Evolutionary conservation across 2,329 filamentous ascomycete genomes (phyloP), one percentile per base, ranked within the genome.

Genomic region (Neonectria neomacrospora): DNA sequence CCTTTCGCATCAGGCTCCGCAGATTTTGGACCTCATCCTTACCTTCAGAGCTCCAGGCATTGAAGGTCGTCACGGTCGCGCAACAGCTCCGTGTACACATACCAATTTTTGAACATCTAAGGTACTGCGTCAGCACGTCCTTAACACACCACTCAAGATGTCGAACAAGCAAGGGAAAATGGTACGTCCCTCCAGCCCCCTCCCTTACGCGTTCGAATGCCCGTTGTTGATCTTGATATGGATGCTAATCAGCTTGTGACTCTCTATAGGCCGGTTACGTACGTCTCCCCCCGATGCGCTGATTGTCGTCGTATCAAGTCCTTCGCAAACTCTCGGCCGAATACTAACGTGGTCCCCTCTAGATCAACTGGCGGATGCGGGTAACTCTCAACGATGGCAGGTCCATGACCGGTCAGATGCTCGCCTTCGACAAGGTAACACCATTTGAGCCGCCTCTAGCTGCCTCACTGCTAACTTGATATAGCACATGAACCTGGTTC

Each of bases 311-410:
- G 22, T 45, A 53, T 18, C 22, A 8, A 10, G 23, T 0, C 14
- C 34, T 37, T 32, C 30, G 9, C 45, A 18, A 41, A 26, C 6
- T 18, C 37, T 54, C 32, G 52, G 32, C 12, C 32, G 44, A 47
- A 54, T 55, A 45, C 71, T 73, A 51, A 73, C 51, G 32, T 41
- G 34, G 34, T 23, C 28, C 37, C 12, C 12, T 44, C 39, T 66
- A 98, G 96, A 97, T 99, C 87, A 98, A 99, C 85, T 98, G 97
- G 86, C 93, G 95, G 81, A 98, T 99, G 94, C 91, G 95, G 78
- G 91, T 97, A 69, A 98, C 94, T 60, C 87, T 99, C 79, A 93
- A 93, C 77, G 96, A 99, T 83, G 93, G 93, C 69, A 90, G 96
- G 76, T 93, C 97, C 80, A 96, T 99, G 90, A 94, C 94, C 42